Base-by-base conservation (phyloP, 139 green algal genomes). In the Trebouxia sp. region DNA sequence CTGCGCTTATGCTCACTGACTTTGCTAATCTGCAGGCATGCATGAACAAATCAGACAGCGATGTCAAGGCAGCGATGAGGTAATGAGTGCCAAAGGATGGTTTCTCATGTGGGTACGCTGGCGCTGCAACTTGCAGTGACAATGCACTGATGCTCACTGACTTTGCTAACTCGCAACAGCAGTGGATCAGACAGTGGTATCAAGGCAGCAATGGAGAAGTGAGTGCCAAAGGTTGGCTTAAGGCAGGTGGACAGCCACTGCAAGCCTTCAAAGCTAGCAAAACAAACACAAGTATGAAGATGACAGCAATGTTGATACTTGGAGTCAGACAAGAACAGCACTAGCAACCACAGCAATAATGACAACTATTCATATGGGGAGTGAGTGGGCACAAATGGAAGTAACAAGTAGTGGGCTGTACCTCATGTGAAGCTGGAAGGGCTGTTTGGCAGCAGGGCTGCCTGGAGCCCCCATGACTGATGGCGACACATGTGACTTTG, bases 341-440 rank as follows among this genome's bases (percentile, higher is more conserved):
- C n/a, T n/a, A n/a, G n/a, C n/a, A n/a, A 11, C 14, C 20, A 17
- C 47, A 53, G 47, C 47, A 53, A 5, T 17, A 53, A 53, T 53
- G 47, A 53, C n/a, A n/a, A n/a, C n/a, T n/a, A n/a, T n/a, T n/a
- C n/a, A n/a, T n/a, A n/a, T n/a, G n/a, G n/a, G n/a, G n/a, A n/a
- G n/a, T n/a, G n/a, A n/a, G n/a, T n/a, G n/a, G n/a, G n/a, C n/a
- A n/a, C n/a, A n/a, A n/a, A n/a, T n/a, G n/a, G n/a, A n/a, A n/a
- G n/a, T n/a, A n/a, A n/a, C n/a, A n/a, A n/a, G 20, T 14, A 14
- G 15, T 53, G 47, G 20, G n/a, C 32, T 15, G 24, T 3, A 72
- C 62, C 62, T 45, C 62, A 72, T 72, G 62, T 72, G 62, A 8
- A 72, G 11, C 32, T 72, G 62, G 62, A 72, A 72, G 17, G 62